Base-by-base conservation (phyloP, 2,329 filamentous ascomycete species). In the Neofusicoccum sp. region DNA sequence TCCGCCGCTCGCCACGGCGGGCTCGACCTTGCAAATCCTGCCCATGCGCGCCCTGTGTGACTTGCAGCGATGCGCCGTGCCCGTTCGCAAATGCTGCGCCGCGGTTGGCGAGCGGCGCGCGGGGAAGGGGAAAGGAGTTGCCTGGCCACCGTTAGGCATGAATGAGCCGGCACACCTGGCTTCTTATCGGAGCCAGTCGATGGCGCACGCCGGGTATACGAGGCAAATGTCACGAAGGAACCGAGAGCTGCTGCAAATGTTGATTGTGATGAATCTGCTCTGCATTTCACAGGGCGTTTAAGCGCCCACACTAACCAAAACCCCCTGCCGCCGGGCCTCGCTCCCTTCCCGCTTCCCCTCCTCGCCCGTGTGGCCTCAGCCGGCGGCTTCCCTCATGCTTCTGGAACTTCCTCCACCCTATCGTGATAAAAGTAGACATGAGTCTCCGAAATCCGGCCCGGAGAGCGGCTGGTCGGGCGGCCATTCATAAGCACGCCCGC, bases 301-400 rank as follows among this genome's bases (percentile, higher is more conserved):
- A 58, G 54, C 54, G 54, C 54, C 54, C 41, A 36, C 30, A 30
- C 54, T 58, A 58, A 36, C 40, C n/a, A 14, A 14, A 34, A 43
- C 9, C 45, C 58, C 58, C 48, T 45, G 48, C 38, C 30, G 31
- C 45, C 28, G 11, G 44, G 47, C 58, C 36, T 33, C 30, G 58
- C 36, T 51, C 48, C 41, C 48, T 30, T 60, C 58, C 57, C 58
- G 58, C 48, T 60, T 60, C 38, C 58, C 58, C 48, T 54, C 47
- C 6, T 24, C 30, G 47, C 47, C 6, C 11, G 34, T 34, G 40
- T 51, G 45, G 45, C 16, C 47, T 48, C 9, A 28, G 3, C 40
- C 26, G 40, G n/a, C 31, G 38, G 28, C 34, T 60, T 60, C 47
- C 58, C 30, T 40, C 3, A 24, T 43, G 28, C 48, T 60, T 60